These are phyloP conservation scores for Lepiota venenata DNA, from an alignment of 768 basidiomycete species.

Conservation along the genomic window DNA sequence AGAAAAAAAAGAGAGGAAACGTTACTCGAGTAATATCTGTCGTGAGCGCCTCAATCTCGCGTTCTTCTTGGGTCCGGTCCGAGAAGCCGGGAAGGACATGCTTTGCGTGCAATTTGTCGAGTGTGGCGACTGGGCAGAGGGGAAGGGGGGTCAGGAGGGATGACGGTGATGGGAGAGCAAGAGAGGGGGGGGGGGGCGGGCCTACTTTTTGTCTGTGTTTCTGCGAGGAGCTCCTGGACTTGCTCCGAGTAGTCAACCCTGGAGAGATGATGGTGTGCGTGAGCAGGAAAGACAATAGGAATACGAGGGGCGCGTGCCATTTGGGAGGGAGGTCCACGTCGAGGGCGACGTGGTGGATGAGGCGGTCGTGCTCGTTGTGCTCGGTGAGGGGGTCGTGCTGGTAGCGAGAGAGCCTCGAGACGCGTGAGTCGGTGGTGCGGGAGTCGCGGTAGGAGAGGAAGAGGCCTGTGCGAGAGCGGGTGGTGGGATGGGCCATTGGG, in stretches of 20 bases:
- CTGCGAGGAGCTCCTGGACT: conserved; percentile 74
- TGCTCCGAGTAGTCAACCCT: conserved; percentile 95
- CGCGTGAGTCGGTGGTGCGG: conserved; percentile 40
- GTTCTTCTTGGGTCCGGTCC: conserved; percentile 91
- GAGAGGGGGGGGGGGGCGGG: conserved; percentile 14
- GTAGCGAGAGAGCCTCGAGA: conserved; percentile 38
- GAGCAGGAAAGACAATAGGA: conserved; percentile 21
- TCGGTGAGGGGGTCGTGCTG: conserved; percentile 39
- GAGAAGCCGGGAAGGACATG: conserved; percentile 95
- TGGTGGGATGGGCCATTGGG: conserved; percentile 35
- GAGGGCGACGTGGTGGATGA: conserved; percentile 55
- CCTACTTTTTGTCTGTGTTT: conserved; percentile 73
- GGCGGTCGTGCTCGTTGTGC: conserved; percentile 64
- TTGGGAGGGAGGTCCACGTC: conserved; percentile 75
- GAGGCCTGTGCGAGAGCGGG: conserved; percentile 85
- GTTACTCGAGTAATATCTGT: conserved; percentile 83
- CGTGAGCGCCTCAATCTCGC: conserved; percentile 86
- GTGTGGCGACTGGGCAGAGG: conserved; percentile 59
- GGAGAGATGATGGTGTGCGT: conserved; percentile 2
- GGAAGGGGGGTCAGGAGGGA: conserved; percentile 16
- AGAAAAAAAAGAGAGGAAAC: conserved; percentile 19
- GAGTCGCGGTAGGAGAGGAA: conserved; percentile 95
- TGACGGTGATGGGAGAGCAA: conserved; percentile 16
- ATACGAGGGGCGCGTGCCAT: conserved; percentile 52
- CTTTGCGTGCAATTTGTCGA: conserved; percentile 96